Base-by-base conservation (phyloP, 2,329 filamentous ascomycete genomes). In the Ophiostoma fasciatum region DNA sequence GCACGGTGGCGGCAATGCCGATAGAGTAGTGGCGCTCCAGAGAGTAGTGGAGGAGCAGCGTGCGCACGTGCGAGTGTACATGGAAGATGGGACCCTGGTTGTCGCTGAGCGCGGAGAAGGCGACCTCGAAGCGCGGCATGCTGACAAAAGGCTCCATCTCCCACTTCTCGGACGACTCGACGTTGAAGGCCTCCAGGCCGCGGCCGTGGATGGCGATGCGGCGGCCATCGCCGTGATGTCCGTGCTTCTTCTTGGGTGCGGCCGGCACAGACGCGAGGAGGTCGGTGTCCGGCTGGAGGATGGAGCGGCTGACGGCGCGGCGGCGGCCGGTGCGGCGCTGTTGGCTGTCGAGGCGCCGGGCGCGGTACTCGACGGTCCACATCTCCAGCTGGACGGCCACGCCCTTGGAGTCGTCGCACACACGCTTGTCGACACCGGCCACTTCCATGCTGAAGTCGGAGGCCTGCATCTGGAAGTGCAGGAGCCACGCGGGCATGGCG, bases 21-120 rank as follows among this genome's bases (percentile, higher is more conserved):
- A 92, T 68, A 1, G 87, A 80, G 51, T 94, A 98, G 52, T 94
- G 87, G 4, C 87, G 78, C 54, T 92, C 94, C 0, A 98, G 68
- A 1, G 92, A 98, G 52, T 96, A 96, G 34, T 92, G 80, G 7
- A 93, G 51, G 42, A 82, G 74, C 2, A 98, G 59, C 6, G 81
- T 83, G 46, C 80, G 79, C 15, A 90, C 69, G 35, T 81, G 73
- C 0, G 83, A 81, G 46, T 92, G 84, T 29, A 96, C 59, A 51
- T 96, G 84, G 50, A 94, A 82, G 6, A 94, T 67, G 0, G 85
- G 82, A 0, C 87, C 88, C 49, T 93, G 82, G 21, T 73, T 73
- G 54, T 98, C 90, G 45, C 82, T 92, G 4, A 76, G 67, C 0
- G 90, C 92, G 20, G 79, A 84, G 38, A 96, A 70, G 1, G 82